Evolutionary conservation across 2,329 filamentous ascomycete species (phyloP).

Genomic region (Neofusicoccum ribis): DNA sequence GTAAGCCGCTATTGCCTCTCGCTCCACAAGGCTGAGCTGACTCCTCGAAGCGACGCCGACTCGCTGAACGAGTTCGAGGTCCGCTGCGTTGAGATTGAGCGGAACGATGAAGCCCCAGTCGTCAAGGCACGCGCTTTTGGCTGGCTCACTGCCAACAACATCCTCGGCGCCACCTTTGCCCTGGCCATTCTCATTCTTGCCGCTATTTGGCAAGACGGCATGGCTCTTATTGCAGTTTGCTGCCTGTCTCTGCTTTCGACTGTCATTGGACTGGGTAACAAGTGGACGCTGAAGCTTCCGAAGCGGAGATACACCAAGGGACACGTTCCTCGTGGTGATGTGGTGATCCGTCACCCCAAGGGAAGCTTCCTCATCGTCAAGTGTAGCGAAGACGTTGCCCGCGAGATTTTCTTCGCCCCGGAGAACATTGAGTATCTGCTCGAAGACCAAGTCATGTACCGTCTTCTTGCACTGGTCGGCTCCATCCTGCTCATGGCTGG

Average conservation of each 20-base stretch:
- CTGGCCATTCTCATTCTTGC: slow-evolving; percentile 46
- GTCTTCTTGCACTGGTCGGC: slow-evolving; percentile 50
- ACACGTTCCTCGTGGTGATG: slow-evolving; percentile 43
- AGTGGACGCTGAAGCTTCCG: slow-evolving; percentile 49
- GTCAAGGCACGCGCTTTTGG: slow-evolving; percentile 49
- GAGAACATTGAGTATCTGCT: slow-evolving; percentile 51
- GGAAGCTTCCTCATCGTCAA: slow-evolving; percentile 52
- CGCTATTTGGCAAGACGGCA: slow-evolving; percentile 49
- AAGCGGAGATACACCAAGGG: slow-evolving; percentile 33
- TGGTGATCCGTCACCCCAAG: slow-evolving; percentile 53
- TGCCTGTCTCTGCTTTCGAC: slow-evolving; percentile 52
- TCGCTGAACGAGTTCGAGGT: slow-evolving; percentile 41
- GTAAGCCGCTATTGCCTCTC: slow-evolving; percentile 28
- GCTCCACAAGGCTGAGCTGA: slow-evolving; percentile 12
- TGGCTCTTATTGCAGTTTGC: slow-evolving; percentile 51
- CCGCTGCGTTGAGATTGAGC: slow-evolving; percentile 41
- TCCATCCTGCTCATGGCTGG: slow-evolving; percentile 55
- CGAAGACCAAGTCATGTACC: slow-evolving; percentile 42
- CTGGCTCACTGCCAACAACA: slow-evolving; percentile 47
- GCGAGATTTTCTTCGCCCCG: slow-evolving; percentile 54
- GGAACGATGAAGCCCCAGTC: slow-evolving; percentile 28
- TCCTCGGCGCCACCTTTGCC: slow-evolving; percentile 48
- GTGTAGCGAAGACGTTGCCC: slow-evolving; percentile 51
- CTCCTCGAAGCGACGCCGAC: slow-evolving; percentile 33
- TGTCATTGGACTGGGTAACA: slow-evolving; percentile 51